phyloP scores from a whole-genome alignment of 805 yeast genomes.

The Candida boidinii region DNA sequence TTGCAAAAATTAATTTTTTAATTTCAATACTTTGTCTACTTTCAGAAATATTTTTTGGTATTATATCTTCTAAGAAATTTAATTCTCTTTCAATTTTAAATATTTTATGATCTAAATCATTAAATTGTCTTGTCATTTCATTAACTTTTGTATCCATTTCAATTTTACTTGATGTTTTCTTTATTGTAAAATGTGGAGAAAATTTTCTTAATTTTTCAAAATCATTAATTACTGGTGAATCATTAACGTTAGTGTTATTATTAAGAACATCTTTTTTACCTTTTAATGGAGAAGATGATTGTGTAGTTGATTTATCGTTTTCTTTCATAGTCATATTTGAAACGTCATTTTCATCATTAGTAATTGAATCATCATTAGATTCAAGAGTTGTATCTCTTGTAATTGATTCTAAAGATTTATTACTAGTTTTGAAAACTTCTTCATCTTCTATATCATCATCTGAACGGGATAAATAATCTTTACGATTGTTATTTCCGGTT shows the following conservation, averaged over 20 bases:
- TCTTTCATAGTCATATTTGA: too few relatives aligned
- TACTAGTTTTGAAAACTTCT: too few relatives aligned
- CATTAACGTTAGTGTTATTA: too few relatives aligned
- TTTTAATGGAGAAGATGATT: constrained; percentile 6
- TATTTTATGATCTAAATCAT: constrained; percentile 13
- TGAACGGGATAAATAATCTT: too few relatives aligned
- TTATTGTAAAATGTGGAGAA: constrained; percentile 19
- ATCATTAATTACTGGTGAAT: too few relatives aligned
- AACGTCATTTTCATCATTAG: constrained; percentile 5
- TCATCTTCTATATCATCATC: too few relatives aligned
- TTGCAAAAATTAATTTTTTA: constrained; percentile 20
- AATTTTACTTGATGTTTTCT: constrained; percentile 7
- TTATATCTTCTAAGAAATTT: constrained; percentile 19
- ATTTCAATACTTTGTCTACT: constrained; percentile 13
- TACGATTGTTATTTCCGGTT: too few relatives aligned
- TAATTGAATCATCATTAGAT: constrained; percentile 8
- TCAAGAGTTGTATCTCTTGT: constrained; percentile 15
- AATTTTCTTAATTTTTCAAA: constrained; percentile 13
- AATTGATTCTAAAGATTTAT: constrained; percentile 12
- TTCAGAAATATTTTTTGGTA: constrained; percentile 13
- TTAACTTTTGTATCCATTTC: constrained; percentile 10
- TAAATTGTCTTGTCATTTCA: constrained; percentile 9
- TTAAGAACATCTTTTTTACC: constrained; percentile 13
- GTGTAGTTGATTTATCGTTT: not conserved
- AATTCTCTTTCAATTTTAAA: constrained; percentile 23